Evolutionary conservation across 768 basidiomycete species (phyloP), one percentile per base, ranked within the genome.

Genomic region (Botryobasidium botryosum): DNA sequence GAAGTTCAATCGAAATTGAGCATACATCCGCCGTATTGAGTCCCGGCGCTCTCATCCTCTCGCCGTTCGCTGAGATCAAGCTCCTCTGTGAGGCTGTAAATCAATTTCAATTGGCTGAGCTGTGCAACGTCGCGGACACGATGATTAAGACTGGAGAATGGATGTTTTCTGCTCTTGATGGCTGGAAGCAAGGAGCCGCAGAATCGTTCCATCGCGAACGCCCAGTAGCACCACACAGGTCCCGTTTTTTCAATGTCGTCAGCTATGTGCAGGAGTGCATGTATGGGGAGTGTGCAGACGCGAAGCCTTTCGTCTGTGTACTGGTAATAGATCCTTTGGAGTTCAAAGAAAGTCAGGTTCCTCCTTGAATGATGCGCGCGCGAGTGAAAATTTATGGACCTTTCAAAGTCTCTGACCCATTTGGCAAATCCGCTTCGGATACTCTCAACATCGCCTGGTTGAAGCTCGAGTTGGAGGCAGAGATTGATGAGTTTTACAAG

Each of bases 311-410:
- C 36, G 18, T 40, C 35, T 20, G 55, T 15, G 41, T 62, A 54
- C 33, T 64, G 61, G 41, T 61, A 64, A 37, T 64, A 65, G 8
- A 53, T 47, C 31, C 62, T 61, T n/a, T n/a, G n/a, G n/a, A n/a
- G n/a, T n/a, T n/a, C n/a, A n/a, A n/a, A n/a, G n/a, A n/a, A n/a
- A n/a, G n/a, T n/a, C n/a, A n/a, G n/a, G n/a, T n/a, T n/a, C n/a
- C n/a, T n/a, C n/a, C n/a, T n/a, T n/a, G n/a, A n/a, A n/a, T n/a
- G n/a, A n/a, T n/a, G n/a, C n/a, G n/a, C n/a, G n/a, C n/a, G n/a
- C n/a, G n/a, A n/a, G n/a, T n/a, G n/a, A n/a, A n/a, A n/a, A n/a
- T n/a, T n/a, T n/a, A n/a, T n/a, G n/a, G 31, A 38, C 37, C 37
- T 12, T 38, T 38, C 20, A 20, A 13, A 38, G 10, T 38, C 35